These are phyloP conservation scores for Russula sp. DNA, from an alignment of 768 basidiomycete species.

Conservation along the genomic window DNA sequence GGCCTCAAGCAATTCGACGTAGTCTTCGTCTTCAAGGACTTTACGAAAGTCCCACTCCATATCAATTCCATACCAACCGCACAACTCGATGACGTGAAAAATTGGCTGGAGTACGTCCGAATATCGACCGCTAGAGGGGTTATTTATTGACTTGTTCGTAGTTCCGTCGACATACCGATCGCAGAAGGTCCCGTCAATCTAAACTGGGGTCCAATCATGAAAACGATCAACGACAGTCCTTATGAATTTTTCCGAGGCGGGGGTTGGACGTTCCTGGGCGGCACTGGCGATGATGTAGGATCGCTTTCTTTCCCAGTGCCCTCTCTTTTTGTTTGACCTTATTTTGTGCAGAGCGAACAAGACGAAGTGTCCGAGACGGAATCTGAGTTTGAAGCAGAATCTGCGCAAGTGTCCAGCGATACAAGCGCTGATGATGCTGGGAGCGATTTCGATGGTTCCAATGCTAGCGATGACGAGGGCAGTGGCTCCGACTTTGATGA, in stretches of 20 bases:
- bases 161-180: conserved; percentile 94
- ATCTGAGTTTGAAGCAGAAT: conserved; percentile 47
- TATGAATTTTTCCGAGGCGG: conserved; percentile 93
- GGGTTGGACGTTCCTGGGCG: conserved; percentile 91
- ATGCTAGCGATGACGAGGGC: conserved; percentile 52
- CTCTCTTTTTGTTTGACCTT: conserved; percentile 2
- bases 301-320: neutral
- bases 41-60: conserved; percentile 85
- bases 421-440: conserved; percentile 36
- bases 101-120: conserved; percentile 88
- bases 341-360: conserved; percentile 41
- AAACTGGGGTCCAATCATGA: conserved; percentile 99
- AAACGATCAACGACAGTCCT: conserved; percentile 94
- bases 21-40: conserved; percentile 96
- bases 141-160: conserved; percentile 30
- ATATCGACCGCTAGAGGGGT: neutral
- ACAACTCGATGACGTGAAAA: conserved; percentile 95
- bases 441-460: conserved; percentile 49
- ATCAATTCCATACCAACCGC: conserved; percentile 92
- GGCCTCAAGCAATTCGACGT: conserved; percentile 95
- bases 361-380: conserved; percentile 65
- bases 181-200: conserved; percentile 95
- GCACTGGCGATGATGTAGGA: conserved; percentile 55
- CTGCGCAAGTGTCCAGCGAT: conserved; percentile 38
- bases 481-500: conserved; percentile 62